Conservation (phyloP, 108 stramenopile species). For the Fragilaria radians region DNA sequence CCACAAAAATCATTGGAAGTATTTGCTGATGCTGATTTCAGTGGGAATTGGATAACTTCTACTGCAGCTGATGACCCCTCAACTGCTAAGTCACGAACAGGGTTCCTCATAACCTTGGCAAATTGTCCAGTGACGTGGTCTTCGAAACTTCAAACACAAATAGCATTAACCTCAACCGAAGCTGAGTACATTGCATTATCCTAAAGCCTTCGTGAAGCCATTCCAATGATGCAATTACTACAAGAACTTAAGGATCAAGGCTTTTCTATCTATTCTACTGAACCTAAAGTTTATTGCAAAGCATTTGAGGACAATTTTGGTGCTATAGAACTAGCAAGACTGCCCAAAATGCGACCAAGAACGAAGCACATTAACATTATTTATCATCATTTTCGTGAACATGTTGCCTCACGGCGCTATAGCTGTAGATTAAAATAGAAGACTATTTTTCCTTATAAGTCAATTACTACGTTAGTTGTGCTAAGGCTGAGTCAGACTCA, state of each 20-base stretch:
- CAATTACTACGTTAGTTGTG: too few species aligned
- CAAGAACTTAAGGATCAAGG: conserved; percentile 11
- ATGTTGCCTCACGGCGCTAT: too few species aligned
- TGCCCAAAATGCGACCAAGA: conserved; percentile 7
- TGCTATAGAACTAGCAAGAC: conserved; percentile 5
- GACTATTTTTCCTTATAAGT: too few species aligned
- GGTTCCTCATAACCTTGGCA: conserved; percentile 16
- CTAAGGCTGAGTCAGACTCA: too few species aligned
- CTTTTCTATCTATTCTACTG: background rate
- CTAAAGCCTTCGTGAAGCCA: conserved; percentile 12
- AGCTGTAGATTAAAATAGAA: too few species aligned
- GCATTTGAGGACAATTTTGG: conserved; percentile 30
- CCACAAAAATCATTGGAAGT: conserved; percentile 22
- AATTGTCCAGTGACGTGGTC: conserved; percentile 20
- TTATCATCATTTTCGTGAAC: conserved; percentile 9
- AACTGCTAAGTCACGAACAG: conserved; percentile 18
- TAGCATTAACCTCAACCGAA: conserved; percentile 25
- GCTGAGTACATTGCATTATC: conserved; percentile 21
- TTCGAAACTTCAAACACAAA: conserved; percentile 21
- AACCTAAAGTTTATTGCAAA: conserved; percentile 12
- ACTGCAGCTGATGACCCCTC: conserved; percentile 13
- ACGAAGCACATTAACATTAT: conserved; percentile 12
- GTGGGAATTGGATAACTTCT: conserved; percentile 29
- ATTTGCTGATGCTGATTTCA: conserved; percentile 43
- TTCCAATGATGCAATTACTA: conserved; percentile 23